These are phyloP conservation scores for Parathielavia hyrcaniae DNA, from an alignment of 495 filamentous ascomycete species.

Conservation along the genomic window DNA sequence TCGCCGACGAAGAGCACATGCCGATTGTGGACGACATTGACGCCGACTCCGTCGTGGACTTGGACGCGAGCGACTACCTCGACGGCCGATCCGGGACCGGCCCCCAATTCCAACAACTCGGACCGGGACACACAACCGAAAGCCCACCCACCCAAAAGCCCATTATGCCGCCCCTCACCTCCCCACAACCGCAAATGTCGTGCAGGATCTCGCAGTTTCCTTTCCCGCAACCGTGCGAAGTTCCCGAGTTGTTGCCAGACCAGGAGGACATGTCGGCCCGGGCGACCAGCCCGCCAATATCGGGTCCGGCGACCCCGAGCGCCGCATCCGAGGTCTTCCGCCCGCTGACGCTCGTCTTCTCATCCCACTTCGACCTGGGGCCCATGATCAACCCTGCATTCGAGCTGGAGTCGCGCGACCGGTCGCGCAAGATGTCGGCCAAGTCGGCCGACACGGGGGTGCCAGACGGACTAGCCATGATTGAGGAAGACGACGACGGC, in stretches of 20 bases:
- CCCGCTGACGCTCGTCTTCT: conserved; percentile 7
- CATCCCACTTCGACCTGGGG: conserved; percentile 16
- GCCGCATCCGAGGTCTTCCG: conserved; percentile 16
- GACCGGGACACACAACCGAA: background rate
- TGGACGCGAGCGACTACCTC: background rate
- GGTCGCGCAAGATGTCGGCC: conserved; percentile 7
- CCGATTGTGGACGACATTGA: conserved; percentile 23
- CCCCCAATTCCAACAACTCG: background rate
- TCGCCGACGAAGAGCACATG: conserved; percentile 14
- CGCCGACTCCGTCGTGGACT: conserved; percentile 15
- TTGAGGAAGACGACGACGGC: conserved; percentile 16
- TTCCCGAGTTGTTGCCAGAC: conserved; percentile 21
- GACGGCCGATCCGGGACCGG: conserved; percentile 9
- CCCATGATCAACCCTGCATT: background rate
- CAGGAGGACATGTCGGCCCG: conserved; percentile 8
- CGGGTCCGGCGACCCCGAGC: conserved; percentile 13
- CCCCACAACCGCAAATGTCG: conserved; percentile 16
- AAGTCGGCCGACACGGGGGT: conserved; percentile 1
- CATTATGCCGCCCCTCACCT: conserved; percentile 11
- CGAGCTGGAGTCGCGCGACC: background rate
- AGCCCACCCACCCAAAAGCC: conserved; percentile 2
- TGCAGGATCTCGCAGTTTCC: conserved; percentile 19
- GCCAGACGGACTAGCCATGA: conserved; percentile 18
- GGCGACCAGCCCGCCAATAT: conserved; percentile 4
- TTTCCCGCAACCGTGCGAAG: conserved; percentile 17